These are phyloP conservation scores for Termitomyces sp. DNA, from an alignment of 768 basidiomycete species.

Conservation along the genomic window DNA sequence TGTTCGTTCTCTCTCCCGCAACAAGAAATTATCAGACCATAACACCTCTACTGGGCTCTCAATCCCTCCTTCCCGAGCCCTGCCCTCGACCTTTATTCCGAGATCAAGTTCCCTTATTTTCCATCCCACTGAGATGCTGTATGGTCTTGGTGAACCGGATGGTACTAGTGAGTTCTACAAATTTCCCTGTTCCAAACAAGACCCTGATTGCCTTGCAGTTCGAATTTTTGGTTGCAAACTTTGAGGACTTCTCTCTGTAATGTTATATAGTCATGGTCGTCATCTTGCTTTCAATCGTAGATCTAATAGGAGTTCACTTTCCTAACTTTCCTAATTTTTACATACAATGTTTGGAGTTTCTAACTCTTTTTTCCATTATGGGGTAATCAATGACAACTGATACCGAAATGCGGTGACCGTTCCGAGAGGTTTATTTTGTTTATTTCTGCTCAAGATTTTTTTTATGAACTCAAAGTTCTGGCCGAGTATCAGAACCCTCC, in stretches of 20 bases:
- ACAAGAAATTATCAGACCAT: constrained; percentile 35
- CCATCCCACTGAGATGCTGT: constrained; percentile 86
- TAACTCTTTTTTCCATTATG: background rate
- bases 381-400: background rate
- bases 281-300: constrained; percentile 15
- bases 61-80: constrained; percentile 45
- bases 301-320: constrained; percentile 5
- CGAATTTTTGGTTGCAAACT: constrained; percentile 57
- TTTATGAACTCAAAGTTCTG: constrained; percentile 14
- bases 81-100: constrained; percentile 56
- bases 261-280: constrained; percentile 12
- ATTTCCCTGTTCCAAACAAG: background rate
- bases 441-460: background rate
- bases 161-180: constrained; percentile 41
- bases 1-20: constrained; percentile 49
- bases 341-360: background rate
- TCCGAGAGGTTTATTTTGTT: background rate
- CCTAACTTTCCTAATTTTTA: background rate
- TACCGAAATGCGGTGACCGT: background rate
- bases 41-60: constrained; percentile 50
- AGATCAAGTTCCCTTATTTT: constrained; percentile 63
- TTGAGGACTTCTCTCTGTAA: constrained; percentile 11
- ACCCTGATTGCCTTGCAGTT: constrained; percentile 27
- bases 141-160: constrained; percentile 67
- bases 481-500: background rate